These are phyloP conservation scores for Suhomyces faveliae DNA, from an alignment of 805 yeast genomes.

Conservation along the genomic window DNA sequence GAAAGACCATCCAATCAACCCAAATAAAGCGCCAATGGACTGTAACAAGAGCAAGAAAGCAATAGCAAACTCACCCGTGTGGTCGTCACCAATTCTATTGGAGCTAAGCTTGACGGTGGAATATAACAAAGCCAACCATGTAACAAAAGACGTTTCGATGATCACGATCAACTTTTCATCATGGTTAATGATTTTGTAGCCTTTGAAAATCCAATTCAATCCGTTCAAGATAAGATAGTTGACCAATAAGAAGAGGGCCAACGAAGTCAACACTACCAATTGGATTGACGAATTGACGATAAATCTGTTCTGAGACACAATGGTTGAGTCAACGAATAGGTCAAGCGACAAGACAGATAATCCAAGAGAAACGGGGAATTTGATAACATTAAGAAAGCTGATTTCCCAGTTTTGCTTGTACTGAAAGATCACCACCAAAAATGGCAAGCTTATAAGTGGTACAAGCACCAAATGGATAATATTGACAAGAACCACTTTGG, in stretches of 20 bases:
- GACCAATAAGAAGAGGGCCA: conserved; percentile 49
- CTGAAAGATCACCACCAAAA: conserved; percentile 47
- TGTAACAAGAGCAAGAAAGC: conserved; percentile 47
- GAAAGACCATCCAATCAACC: conserved; percentile 49
- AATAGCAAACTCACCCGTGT: conserved; percentile 53
- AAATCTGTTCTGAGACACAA: conserved; percentile 26
- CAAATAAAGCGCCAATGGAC: conserved; percentile 49
- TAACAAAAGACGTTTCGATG: conserved; percentile 50
- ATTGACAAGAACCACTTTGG: conserved; percentile 50
- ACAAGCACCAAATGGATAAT: conserved; percentile 49
- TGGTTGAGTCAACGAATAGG: conserved; percentile 18
- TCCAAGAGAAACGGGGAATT: conserved; percentile 59
- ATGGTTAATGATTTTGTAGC: conserved; percentile 35
- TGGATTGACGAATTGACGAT: conserved; percentile 40
- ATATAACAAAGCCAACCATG: conserved; percentile 56
- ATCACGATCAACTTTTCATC: conserved; percentile 59
- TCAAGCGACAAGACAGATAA: conserved; percentile 40
- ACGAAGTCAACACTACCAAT: conserved; percentile 37
- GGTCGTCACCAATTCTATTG: conserved; percentile 41
- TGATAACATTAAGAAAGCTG: conserved; percentile 40
- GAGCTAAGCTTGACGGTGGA: conserved; percentile 48
- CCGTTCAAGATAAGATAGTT: conserved; percentile 58
- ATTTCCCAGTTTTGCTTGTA: conserved; percentile 47
- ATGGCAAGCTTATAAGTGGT: conserved; percentile 52
- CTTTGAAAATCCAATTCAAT: conserved; percentile 32